Evolutionary conservation across 1,284 basidiomycete genomes (phyloP).

Genomic region (Leccinum subrobustum): DNA sequence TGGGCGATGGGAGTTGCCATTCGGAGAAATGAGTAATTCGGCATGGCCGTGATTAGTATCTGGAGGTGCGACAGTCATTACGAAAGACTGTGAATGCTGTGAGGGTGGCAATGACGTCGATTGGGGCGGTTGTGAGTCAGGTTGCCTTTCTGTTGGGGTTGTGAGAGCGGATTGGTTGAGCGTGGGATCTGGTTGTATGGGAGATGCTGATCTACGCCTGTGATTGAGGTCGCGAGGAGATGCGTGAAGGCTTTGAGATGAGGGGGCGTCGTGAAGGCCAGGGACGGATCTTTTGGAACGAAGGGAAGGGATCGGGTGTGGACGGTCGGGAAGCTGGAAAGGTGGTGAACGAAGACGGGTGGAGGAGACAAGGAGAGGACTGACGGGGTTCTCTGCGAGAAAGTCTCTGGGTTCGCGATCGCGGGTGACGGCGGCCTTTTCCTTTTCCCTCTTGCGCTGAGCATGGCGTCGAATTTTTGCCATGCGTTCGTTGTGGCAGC

Average conservation of each 20-base stretch:
- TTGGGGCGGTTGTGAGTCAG: constrained; percentile 1
- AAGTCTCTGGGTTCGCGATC: constrained; percentile 41
- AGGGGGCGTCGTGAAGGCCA: constrained; percentile 29
- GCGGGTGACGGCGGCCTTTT: constrained; percentile 42
- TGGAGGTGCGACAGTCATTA: constrained; percentile 43
- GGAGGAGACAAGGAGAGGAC: constrained; percentile 16
- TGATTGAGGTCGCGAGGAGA: constrained; percentile 12
- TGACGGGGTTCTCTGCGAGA: constrained; percentile 41
- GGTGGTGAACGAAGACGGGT: background rate
- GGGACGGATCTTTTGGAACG: constrained; percentile 21
- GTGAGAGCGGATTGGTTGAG: constrained; percentile 4
- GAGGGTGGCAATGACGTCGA: constrained; percentile 14
- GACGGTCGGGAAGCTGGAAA: constrained; percentile 13
- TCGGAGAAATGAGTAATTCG: constrained; percentile 5
- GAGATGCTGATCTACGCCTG: constrained; percentile 14
- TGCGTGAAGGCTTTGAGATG: constrained; percentile 22
- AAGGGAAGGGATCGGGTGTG: constrained; percentile 17
- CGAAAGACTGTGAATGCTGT: constrained; percentile 33
- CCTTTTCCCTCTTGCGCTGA: constrained; percentile 66
- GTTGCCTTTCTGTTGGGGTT: constrained; percentile 14
- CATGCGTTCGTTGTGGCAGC: constrained; percentile 96
- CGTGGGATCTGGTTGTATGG: constrained; percentile 8
- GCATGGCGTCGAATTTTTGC: constrained; percentile 88
- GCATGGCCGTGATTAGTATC: constrained; percentile 10
- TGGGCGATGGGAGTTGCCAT: constrained; percentile 13